Percentiles rank a stretch among this genome's conserved stretches.
phyloP scores from a whole-genome alignment of 371 early-diverging fungal species.

The Dinochytrium kinnereticum region DNA sequence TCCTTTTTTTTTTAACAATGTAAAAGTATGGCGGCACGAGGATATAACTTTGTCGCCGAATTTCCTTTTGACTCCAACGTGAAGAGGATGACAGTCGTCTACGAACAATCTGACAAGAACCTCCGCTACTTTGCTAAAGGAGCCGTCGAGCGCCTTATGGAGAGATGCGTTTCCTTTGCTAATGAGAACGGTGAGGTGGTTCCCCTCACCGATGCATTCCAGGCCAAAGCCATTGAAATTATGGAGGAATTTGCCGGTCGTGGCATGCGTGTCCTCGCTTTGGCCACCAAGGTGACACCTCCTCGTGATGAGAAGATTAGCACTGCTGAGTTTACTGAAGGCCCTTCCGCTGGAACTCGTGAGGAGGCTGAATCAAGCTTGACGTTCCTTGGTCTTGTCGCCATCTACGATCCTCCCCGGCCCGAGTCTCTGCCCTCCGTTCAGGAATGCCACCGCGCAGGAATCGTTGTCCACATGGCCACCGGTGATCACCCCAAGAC shows the following conservation, averaged over 20 bases:
- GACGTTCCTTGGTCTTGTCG: conserved; percentile 80
- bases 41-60: conserved; percentile 25
- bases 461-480: conserved; percentile 83
- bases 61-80: conserved; percentile 37
- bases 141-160: conserved; percentile 77
- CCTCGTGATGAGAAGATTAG: not conserved
- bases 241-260: conserved; percentile 66
- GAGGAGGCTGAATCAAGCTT: conserved; percentile 35
- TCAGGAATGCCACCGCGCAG: conserved; percentile 74
- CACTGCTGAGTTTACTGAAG: not conserved
- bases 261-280: conserved; percentile 70
- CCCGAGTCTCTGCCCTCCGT: conserved; percentile 79
- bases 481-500: conserved; percentile 92
- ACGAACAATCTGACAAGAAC: not conserved
- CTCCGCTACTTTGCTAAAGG: conserved; percentile 64
- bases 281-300: conserved; percentile 14
- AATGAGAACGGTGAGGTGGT: conserved; percentile 49
- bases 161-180: conserved; percentile 53
- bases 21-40: not conserved
- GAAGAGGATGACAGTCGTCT: conserved; percentile 37
- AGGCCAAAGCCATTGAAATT: conserved; percentile 38
- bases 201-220: conserved; percentile 53
- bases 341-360: not conserved
- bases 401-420: conserved; percentile 86
- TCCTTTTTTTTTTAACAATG: not conserved